Conservation (phyloP, 2,329 filamentous ascomycete species). For the Chalaropsis ovoidea region DNA sequence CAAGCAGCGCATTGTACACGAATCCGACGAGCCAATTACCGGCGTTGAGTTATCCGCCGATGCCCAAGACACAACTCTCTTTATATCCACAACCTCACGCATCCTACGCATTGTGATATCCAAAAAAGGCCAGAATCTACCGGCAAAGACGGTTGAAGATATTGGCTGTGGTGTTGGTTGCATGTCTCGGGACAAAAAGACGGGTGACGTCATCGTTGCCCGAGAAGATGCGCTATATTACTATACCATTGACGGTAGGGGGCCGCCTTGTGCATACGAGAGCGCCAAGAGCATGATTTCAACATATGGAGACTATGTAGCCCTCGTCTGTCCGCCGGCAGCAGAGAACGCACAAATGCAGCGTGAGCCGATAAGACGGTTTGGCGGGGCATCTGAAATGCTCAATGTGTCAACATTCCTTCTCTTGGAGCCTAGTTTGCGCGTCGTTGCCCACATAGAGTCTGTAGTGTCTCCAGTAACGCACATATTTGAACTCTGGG, state of each 20-base stretch:
- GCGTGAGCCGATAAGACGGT: slow-evolving; percentile 41
- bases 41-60: slow-evolving; percentile 60
- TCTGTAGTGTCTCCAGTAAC: slow-evolving; percentile 71
- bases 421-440: slow-evolving; percentile 80
- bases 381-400: slow-evolving; percentile 64
- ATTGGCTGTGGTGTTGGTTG: slow-evolving; percentile 85
- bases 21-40: slow-evolving; percentile 92
- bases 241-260: slow-evolving; percentile 75
- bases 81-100: slow-evolving; percentile 81
- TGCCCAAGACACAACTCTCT: slow-evolving; percentile 58
- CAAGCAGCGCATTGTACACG: slow-evolving; percentile 87
- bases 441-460: slow-evolving; percentile 83
- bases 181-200: slow-evolving; percentile 74
- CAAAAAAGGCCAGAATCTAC: slow-evolving; percentile 78
- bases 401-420: slow-evolving; percentile 85
- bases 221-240: slow-evolving; percentile 93
- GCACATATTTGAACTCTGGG: slow-evolving; percentile 77
- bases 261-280: slow-evolving; percentile 83
- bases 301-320: slow-evolving; percentile 76
- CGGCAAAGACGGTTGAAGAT: slow-evolving; percentile 80
- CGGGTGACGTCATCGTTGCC: slow-evolving; percentile 80
- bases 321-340: slow-evolving; percentile 66
- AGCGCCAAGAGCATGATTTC: slow-evolving; percentile 74
- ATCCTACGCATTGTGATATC: slow-evolving; percentile 81
- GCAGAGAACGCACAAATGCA: slow-evolving; percentile 24